Conservation (phyloP, 331 rosid genomes). For the Ulmus americana region DNA sequence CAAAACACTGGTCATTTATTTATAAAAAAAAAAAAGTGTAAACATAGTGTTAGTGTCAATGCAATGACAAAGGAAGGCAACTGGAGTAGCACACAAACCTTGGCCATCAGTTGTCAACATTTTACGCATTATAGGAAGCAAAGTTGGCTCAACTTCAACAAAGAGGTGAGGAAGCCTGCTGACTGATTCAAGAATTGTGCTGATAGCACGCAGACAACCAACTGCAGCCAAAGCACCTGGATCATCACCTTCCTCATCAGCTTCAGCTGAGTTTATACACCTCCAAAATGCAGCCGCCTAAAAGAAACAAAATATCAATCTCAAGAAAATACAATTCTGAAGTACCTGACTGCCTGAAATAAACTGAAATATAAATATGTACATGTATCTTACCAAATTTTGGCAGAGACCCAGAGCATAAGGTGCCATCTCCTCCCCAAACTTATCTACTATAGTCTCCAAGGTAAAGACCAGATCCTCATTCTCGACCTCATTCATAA, state of each 20-base stretch:
- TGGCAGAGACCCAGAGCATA: slow-evolving; percentile 91
- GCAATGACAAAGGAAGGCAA: slow-evolving; percentile 1
- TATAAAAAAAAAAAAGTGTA: not conserved
- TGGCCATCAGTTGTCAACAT: slow-evolving; percentile 95
- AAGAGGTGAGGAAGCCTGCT: slow-evolving; percentile 90
- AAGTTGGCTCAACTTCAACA: slow-evolving; percentile 71
- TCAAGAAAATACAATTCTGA: slow-evolving; percentile 3
- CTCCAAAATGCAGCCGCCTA: slow-evolving; percentile 98
- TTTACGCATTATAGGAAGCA: slow-evolving; percentile 87
- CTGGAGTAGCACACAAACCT: slow-evolving; percentile 43
- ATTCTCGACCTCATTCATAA: slow-evolving; percentile 93
- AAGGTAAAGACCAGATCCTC: slow-evolving; percentile 94
- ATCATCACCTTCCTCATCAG: slow-evolving; percentile 83
- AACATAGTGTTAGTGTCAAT: not conserved
- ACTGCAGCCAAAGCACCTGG: slow-evolving; percentile 93
- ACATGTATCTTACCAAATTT: slow-evolving; percentile 54
- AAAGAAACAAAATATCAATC: slow-evolving; percentile 6
- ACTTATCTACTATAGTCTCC: slow-evolving; percentile 95
- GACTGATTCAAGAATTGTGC: slow-evolving; percentile 95
- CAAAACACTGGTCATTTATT: too few relatives aligned
- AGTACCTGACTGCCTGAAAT: not conserved
- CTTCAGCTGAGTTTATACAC: slow-evolving; percentile 89
- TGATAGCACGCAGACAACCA: slow-evolving; percentile 95
- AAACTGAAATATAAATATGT: not conserved
- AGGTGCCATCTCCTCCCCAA: slow-evolving; percentile 98